Evolutionary conservation across 257 asterid genomes (phyloP).

Genomic region (Lithospermum erythrorhizon): DNA sequence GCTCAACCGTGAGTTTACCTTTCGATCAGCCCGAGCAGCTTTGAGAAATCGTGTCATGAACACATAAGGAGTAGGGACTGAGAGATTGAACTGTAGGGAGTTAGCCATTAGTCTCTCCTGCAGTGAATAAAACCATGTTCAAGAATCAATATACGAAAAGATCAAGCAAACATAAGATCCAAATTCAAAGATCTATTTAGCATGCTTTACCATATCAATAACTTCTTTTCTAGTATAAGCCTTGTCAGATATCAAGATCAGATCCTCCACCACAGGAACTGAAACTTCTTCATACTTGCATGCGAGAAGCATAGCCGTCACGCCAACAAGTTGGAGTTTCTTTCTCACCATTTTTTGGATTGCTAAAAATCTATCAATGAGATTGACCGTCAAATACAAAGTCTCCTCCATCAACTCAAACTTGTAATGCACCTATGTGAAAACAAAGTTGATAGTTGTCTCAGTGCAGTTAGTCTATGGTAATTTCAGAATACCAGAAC

Average conservation of each 20-base stretch:
- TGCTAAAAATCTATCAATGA: conserved; percentile 76
- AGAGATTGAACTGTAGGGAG: conserved; percentile 61
- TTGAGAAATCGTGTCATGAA: conserved; percentile 80
- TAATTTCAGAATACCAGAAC: background rate
- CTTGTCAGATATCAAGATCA: conserved; percentile 67
- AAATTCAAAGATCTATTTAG: background rate
- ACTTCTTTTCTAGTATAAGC: conserved; percentile 76
- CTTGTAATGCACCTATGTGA: conserved; percentile 78
- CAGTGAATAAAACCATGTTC: conserved; percentile 2
- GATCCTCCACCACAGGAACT: conserved; percentile 89
- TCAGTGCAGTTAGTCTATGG: background rate
- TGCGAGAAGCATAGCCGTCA: conserved; percentile 86
- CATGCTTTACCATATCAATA: conserved; percentile 54
- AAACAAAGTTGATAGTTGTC: conserved; percentile 1
- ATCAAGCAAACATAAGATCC: background rate
- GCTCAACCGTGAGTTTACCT: conserved; percentile 23
- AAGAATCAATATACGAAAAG: background rate
- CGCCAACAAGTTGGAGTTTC: conserved; percentile 83
- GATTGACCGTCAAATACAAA: conserved; percentile 60
- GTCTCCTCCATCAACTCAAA: conserved; percentile 96
- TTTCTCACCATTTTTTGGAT: conserved; percentile 54
- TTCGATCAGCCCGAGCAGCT: conserved; percentile 68
- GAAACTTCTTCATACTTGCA: conserved; percentile 95
- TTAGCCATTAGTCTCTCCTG: conserved; percentile 83
- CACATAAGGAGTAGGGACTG: conserved; percentile 72